phyloP scores from a whole-genome alignment of 352 stramenopile genomes.

The Globisporangium sylvaticum region DNA sequence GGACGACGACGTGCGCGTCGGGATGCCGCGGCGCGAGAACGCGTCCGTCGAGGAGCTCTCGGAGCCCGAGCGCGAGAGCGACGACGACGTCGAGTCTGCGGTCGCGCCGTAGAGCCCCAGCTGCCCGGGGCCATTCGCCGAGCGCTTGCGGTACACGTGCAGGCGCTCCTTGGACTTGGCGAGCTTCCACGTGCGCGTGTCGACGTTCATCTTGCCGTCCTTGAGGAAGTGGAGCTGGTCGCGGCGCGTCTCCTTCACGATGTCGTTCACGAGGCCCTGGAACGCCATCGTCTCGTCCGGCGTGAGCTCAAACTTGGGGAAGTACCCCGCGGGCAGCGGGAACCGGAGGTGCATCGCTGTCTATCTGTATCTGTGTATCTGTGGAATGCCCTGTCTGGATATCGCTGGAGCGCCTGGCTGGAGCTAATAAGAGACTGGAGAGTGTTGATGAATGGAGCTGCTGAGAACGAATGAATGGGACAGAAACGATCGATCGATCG shows the following conservation, averaged over 20 bases:
- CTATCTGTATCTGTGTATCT: slow-evolving; percentile 11
- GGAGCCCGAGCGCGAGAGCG: slow-evolving; percentile 18
- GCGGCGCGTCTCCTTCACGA: slow-evolving; percentile 57
- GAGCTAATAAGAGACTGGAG: not conserved
- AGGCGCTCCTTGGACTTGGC: slow-evolving; percentile 63
- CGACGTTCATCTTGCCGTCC: slow-evolving; percentile 50
- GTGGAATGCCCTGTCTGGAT: not conserved
- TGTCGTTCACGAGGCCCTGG: slow-evolving; percentile 50
- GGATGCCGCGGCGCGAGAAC: slow-evolving; percentile 11
- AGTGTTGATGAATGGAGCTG: not conserved
- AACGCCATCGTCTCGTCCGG: slow-evolving; percentile 49
- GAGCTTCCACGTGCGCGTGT: slow-evolving; percentile 62
- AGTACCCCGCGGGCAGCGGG: slow-evolving; percentile 60
- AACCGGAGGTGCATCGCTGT: slow-evolving; percentile 63
- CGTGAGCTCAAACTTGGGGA: slow-evolving; percentile 67
- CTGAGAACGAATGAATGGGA: not conserved
- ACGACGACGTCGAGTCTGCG: slow-evolving; percentile 15
- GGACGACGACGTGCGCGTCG: slow-evolving; percentile 15
- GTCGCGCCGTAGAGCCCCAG: slow-evolving; percentile 33
- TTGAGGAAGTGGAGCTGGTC: slow-evolving; percentile 55
- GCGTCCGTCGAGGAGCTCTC: slow-evolving; percentile 14
- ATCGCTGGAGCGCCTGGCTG: not conserved
- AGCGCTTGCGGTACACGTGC: slow-evolving; percentile 51
- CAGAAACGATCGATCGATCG: not conserved
- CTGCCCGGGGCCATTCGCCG: slow-evolving; percentile 25